A percentile compares a stretch with the other conserved stretches of the same genome.
phyloP scores from a whole-genome alignment of 2,329 filamentous ascomycete species.

The Neoarthrinium moseri region DNA sequence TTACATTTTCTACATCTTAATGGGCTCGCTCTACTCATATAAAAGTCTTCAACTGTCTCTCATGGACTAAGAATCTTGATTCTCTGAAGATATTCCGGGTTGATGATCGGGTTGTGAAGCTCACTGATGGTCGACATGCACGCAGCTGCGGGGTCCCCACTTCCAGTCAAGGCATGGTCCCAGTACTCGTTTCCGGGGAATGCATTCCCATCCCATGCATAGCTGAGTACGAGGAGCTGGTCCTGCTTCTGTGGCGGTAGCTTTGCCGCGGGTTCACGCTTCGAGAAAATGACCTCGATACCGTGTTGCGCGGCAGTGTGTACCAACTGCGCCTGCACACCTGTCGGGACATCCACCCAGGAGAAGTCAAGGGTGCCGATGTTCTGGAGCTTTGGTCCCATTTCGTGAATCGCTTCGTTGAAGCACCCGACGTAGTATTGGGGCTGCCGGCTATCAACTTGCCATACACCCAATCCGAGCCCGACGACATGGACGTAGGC shows the following conservation, averaged over 20 bases:
- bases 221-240: conserved; percentile 28
- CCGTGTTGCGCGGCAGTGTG: conserved; percentile 2
- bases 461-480: conserved; percentile 29
- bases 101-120: conserved; percentile 30
- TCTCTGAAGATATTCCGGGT: conserved; percentile 22
- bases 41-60: neutral
- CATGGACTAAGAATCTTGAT: conserved; percentile 15
- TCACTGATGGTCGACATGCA: conserved; percentile 32
- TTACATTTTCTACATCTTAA: no score
- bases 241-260: conserved; percentile 13
- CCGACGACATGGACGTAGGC: conserved; percentile 31
- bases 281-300: conserved; percentile 21
- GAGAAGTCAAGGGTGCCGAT: conserved; percentile 25
- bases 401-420: conserved; percentile 11
- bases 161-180: conserved; percentile 16
- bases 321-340: neutral
- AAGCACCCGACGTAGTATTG: conserved; percentile 20
- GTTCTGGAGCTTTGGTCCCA: conserved; percentile 11
- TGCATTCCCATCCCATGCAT: conserved; percentile 31
- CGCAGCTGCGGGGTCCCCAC: conserved; percentile 31
- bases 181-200: conserved; percentile 34
- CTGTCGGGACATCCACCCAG: conserved; percentile 12
- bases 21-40: neutral
- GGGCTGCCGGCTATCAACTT: conserved; percentile 12
- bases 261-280: conserved; percentile 23